These are phyloP conservation scores for Suillus brevipes DNA, from an alignment of 768 basidiomycete species.

Conservation along the genomic window DNA sequence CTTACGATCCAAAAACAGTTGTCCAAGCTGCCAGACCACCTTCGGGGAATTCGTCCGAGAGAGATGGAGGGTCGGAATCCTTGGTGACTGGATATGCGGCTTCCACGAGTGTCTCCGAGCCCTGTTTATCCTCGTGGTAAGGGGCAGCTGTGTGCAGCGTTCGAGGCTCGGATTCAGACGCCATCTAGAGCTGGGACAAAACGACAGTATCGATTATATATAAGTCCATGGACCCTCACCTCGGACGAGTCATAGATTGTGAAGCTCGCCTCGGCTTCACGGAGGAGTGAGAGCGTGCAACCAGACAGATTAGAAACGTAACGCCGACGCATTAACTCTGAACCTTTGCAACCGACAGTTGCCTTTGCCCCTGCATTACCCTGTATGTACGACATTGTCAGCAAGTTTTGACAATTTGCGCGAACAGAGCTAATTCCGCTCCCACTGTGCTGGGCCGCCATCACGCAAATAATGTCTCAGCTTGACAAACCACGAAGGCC, in stretches of 20 bases:
- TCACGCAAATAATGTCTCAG: background rate
- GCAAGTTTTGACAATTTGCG: background rate
- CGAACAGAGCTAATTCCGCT: background rate
- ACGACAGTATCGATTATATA: background rate
- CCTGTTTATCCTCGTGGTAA: background rate
- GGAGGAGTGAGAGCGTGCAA: background rate
- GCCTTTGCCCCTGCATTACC: background rate
- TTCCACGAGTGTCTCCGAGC: background rate
- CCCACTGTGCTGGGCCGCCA: background rate
- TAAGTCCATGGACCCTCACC: background rate
- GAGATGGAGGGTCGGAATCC: background rate
- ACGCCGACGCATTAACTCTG: background rate
- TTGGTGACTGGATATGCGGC: too few species aligned
- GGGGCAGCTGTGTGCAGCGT: background rate
- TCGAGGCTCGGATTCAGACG: background rate
- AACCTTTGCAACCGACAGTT: background rate
- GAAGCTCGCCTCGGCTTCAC: background rate
- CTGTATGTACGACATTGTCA: background rate
- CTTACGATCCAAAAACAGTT: constrained; percentile 25
- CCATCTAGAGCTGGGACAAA: background rate
- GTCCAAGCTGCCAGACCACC: constrained; percentile 30
- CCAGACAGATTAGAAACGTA: background rate
- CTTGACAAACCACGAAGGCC: background rate
- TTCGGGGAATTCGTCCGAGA: constrained; percentile 24
- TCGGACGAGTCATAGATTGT: background rate